Evolutionary conservation across 495 filamentous ascomycete genomes (phyloP).

Genomic region (Neurospora tetrasperma): DNA sequence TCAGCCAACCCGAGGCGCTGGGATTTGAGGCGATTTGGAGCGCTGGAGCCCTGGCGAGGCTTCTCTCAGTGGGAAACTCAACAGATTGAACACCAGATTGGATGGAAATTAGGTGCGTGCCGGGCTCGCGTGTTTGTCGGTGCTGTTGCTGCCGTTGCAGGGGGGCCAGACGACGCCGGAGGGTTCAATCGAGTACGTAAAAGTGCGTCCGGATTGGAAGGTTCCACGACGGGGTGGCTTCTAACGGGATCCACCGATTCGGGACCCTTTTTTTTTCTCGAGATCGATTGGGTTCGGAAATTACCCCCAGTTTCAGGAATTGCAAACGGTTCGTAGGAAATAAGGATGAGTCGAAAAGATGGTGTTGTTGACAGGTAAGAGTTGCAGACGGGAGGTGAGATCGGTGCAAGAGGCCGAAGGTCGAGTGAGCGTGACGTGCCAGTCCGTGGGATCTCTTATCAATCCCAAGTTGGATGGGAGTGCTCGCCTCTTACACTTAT

Average conservation of each 20-base stretch:
- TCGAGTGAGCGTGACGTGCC: not conserved
- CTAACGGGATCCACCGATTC: not conserved
- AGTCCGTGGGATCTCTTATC: not conserved
- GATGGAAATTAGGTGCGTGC: not conserved
- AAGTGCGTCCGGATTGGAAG: not conserved
- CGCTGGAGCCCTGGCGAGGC: not conserved
- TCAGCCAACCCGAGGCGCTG: not conserved
- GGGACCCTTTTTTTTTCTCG: not conserved
- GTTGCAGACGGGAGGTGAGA: not conserved
- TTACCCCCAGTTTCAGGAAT: not conserved
- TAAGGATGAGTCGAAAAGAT: not conserved
- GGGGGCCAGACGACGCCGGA: not conserved
- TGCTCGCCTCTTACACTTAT: not conserved
- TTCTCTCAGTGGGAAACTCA: not conserved
- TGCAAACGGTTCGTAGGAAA: not conserved
- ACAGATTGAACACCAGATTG: not conserved
- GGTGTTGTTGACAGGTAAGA: not conserved
- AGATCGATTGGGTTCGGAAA: not conserved
- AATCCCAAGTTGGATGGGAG: not conserved
- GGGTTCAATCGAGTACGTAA: conserved; percentile 1
- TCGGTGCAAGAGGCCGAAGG: not conserved
- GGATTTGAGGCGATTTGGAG: not conserved
- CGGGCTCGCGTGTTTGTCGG: not conserved
- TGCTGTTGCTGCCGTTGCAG: not conserved
- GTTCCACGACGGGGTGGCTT: not conserved